Evolutionary conservation across 768 basidiomycete species (phyloP).

Genomic region (Tephrocybe sp.): DNA sequence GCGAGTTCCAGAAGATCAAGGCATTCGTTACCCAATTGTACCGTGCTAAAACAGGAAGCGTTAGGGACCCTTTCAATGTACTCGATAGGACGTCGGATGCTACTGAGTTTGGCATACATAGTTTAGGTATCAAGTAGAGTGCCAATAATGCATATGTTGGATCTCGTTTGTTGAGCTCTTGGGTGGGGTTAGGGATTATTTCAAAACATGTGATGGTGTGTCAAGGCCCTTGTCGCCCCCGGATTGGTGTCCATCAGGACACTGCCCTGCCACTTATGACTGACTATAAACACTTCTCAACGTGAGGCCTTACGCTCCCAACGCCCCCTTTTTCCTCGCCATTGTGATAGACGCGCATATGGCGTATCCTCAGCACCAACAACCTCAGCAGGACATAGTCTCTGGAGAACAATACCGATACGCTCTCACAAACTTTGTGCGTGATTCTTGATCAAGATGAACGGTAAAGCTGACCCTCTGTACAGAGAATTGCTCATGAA

Average conservation of each 20-base stretch:
- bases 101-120: conserved; percentile 41
- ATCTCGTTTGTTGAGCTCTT: too few relatives aligned
- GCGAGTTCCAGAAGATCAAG: conserved; percentile 77
- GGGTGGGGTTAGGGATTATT: background rate
- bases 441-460: conserved; percentile 36
- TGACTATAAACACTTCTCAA: background rate
- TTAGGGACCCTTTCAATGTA: conserved; percentile 77
- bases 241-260: too few relatives aligned
- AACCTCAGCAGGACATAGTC: conserved; percentile 38
- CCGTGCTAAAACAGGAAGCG: conserved; percentile 78
- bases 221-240: background rate
- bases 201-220: background rate
- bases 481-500: conserved; percentile 81
- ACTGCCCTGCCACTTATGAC: too few relatives aligned
- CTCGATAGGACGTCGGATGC: conserved; percentile 31
- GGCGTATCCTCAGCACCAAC: conserved; percentile 28
- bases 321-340: background rate
- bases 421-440: conserved; percentile 79
- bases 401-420: conserved; percentile 77
- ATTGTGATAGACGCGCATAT: conserved; percentile 10
- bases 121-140: conserved; percentile 38
- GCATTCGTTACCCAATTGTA: conserved; percentile 73
- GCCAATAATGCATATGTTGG: background rate
- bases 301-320: background rate
- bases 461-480: background rate